Evolutionary conservation across 208 protist species (phyloP).

Genomic region (Phytomonas francai): DNA sequence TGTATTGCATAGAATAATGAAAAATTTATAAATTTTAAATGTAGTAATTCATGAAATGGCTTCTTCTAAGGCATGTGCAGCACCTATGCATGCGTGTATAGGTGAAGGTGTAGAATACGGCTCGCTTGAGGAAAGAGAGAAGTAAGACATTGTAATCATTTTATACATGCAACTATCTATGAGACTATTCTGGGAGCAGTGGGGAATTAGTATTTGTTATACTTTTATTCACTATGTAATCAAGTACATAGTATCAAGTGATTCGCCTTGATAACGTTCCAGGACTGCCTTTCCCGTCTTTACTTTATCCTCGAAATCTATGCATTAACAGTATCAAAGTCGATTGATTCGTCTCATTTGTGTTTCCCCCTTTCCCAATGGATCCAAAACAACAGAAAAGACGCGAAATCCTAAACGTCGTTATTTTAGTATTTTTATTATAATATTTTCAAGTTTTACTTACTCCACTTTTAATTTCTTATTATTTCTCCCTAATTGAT

Average conservation of each 20-base stretch:
- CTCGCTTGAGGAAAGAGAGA: neutral
- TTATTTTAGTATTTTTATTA: constrained; percentile 7
- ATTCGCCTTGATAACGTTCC: neutral
- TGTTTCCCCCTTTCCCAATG: neutral
- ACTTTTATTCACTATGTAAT: neutral
- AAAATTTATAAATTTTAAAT: neutral
- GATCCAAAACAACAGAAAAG: constrained; percentile 11
- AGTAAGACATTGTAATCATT: neutral
- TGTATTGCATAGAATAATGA: neutral
- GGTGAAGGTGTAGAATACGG: neutral
- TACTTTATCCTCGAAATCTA: neutral
- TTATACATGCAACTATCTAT: constrained; percentile 3
- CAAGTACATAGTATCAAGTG: neutral
- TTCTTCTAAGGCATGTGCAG: neutral
- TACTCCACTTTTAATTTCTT: constrained; percentile 8
- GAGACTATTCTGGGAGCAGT: constrained; percentile 11
- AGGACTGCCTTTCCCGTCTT: neutral
- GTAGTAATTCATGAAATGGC: neutral
- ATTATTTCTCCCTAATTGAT: neutral
- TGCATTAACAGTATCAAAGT: neutral
- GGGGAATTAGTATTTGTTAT: neutral
- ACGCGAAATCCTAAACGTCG: constrained; percentile 6
- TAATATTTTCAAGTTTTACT: constrained; percentile 9
- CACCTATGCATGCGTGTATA: neutral
- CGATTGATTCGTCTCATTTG: neutral